Conservation (phyloP, 768 basidiomycete genomes). For the Mycena sanguinolenta region DNA sequence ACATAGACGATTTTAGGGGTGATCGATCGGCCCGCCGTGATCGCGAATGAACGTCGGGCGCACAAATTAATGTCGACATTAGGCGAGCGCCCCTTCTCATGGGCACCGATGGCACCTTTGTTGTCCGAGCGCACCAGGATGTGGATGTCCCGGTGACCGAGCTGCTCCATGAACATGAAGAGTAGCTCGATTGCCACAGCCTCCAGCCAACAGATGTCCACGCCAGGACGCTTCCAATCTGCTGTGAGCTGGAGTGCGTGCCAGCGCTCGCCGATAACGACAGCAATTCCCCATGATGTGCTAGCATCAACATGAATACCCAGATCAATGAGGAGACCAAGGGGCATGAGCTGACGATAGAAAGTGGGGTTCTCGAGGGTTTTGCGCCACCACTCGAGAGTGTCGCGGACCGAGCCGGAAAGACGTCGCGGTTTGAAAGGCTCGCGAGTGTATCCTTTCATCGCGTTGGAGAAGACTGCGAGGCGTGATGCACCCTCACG, state of each 20-base stretch:
- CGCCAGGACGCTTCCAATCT: background rate
- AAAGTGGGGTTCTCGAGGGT: background rate
- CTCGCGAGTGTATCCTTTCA: background rate
- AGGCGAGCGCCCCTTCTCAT: slow-evolving; percentile 5
- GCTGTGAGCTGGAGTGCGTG: background rate
- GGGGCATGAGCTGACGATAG: background rate
- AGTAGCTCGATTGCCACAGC: slow-evolving; percentile 1
- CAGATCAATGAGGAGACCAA: background rate
- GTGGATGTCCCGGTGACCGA: background rate
- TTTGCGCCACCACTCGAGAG: slow-evolving; percentile 1
- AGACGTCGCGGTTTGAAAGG: background rate
- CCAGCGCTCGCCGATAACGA: background rate
- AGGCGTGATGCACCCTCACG: background rate
- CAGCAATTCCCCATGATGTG: background rate
- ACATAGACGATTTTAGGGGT: slow-evolving; percentile 1
- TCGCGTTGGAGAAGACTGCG: slow-evolving; percentile 9
- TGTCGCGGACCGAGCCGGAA: background rate
- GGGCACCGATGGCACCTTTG: slow-evolving; percentile 17
- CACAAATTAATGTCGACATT: slow-evolving; percentile 17
- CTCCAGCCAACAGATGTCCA: slow-evolving; percentile 24
- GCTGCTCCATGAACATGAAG: slow-evolving; percentile 5
- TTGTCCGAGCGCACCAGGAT: slow-evolving; percentile 8
- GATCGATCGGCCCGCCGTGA: background rate
- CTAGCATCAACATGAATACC: background rate
- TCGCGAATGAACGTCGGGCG: slow-evolving; percentile 4